Percentiles rank a stretch among this genome's conserved stretches.
Conservation (phyloP, 192 early-diverging fungal species). For the Thoreauomyces humboldtii region DNA sequence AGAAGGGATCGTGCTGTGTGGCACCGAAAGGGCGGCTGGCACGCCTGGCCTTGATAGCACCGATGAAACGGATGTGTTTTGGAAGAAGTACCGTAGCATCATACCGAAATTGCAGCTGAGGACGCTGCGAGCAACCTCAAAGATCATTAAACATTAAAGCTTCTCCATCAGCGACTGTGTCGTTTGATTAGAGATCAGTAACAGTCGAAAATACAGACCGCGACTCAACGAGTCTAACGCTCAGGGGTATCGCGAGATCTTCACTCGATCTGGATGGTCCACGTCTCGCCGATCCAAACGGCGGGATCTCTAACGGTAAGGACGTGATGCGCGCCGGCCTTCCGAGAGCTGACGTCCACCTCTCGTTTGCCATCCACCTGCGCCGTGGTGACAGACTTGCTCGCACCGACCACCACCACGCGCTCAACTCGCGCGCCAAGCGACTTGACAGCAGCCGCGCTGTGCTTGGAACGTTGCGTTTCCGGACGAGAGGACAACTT, state of each 20-base stretch:
- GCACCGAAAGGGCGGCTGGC: not conserved
- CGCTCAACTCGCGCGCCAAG: constrained; percentile 47
- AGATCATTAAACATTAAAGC: too few relatives aligned
- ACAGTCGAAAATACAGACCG: too few relatives aligned
- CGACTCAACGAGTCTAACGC: too few relatives aligned
- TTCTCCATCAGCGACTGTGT: too few relatives aligned
- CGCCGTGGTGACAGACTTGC: not conserved
- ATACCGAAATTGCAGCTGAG: not conserved
- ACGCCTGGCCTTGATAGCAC: not conserved
- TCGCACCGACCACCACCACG: constrained; percentile 51
- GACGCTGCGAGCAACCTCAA: too few relatives aligned
- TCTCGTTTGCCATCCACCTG: not conserved
- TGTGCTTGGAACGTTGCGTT: not conserved
- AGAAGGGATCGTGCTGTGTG: not conserved
- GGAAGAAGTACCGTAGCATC: not conserved
- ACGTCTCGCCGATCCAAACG: constrained; percentile 34
- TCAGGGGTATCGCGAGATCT: too few relatives aligned
- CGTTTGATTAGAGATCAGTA: too few relatives aligned
- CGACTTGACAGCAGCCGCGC: constrained; percentile 1
- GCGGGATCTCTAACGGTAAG: constrained; percentile 41
- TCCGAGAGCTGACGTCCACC: not conserved
- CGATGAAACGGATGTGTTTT: not conserved
- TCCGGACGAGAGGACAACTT: constrained; percentile 22
- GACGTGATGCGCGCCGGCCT: constrained; percentile 14
- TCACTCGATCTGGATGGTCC: not conserved